A percentile compares a stretch with the other conserved stretches of the same genome.
These are phyloP conservation scores for Vigna angularis DNA, from an alignment of 306 rosid genomes.

Conservation along the genomic window DNA sequence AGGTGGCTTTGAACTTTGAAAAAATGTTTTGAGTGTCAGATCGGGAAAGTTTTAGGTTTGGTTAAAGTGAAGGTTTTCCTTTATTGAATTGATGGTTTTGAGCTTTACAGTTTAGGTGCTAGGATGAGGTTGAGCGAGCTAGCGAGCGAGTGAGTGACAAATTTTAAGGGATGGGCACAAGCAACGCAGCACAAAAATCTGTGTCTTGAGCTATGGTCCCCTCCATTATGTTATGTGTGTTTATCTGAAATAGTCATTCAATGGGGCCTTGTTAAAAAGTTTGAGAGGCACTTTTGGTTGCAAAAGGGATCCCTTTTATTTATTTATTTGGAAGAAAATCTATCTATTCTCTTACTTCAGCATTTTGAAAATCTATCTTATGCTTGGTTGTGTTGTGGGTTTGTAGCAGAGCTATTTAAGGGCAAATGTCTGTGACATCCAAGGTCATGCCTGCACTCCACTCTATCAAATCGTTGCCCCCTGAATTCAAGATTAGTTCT, in stretches of 20 bases:
- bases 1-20: conserved; percentile 7
- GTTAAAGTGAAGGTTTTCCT: conserved; percentile 29
- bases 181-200: conserved; percentile 42
- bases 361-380: conserved; percentile 26
- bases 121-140: conserved; percentile 40
- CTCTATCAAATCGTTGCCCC: conserved; percentile 74
- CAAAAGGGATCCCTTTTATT: conserved; percentile 44
- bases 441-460: conserved; percentile 56
- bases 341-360: conserved; percentile 27
- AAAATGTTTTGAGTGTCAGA: conserved; percentile 36
- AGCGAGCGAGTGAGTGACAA: conserved; percentile 46
- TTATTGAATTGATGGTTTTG: conserved; percentile 40
- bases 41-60: conserved; percentile 39
- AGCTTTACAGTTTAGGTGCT: conserved; percentile 30
- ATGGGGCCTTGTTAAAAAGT: conserved; percentile 76
- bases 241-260: conserved; percentile 50
- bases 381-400: conserved; percentile 12
- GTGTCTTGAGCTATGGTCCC: conserved; percentile 69
- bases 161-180: conserved; percentile 43
- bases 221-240: conserved; percentile 53
- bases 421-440: conserved; percentile 65
- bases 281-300: conserved; percentile 48
- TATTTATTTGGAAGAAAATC: background rate
- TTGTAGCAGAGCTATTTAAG: conserved; percentile 53
- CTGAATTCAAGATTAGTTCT: conserved; percentile 57